Percentiles rank a stretch among this genome's conserved stretches.
These are phyloP conservation scores for Zychaea mexicana DNA, from an alignment of 371 early-diverging fungal genomes.

Conservation along the genomic window DNA sequence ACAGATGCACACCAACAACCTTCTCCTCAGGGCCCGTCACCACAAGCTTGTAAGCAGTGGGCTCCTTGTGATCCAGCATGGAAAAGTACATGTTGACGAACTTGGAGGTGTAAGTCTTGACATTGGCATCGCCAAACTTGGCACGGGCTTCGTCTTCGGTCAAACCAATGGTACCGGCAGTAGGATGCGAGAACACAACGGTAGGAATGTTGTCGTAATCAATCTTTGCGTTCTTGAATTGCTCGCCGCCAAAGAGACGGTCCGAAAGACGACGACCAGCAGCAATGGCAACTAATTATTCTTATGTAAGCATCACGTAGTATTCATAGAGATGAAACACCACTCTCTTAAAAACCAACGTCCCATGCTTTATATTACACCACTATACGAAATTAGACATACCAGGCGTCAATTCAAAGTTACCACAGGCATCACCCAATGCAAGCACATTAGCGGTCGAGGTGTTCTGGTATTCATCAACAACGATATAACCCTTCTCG, in stretches of 20 bases:
- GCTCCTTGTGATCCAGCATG: conserved; percentile 86
- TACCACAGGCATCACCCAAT: conserved; percentile 94
- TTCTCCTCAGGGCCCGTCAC: conserved; percentile 85
- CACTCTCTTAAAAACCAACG: not conserved
- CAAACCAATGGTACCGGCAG: conserved; percentile 87
- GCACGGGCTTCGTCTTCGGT: conserved; percentile 83
- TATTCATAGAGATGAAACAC: too few relatives aligned
- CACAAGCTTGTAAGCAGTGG: conserved; percentile 90
- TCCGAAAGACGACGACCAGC: conserved; percentile 92
- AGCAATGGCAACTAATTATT: conserved; percentile 81
- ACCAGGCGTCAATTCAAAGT: conserved; percentile 92
- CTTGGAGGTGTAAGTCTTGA: conserved; percentile 82
- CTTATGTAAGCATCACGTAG: not conserved
- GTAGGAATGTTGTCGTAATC: conserved; percentile 93
- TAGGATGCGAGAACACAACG: conserved; percentile 96
- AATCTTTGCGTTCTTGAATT: conserved; percentile 71
- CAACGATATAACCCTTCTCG: conserved; percentile 72
- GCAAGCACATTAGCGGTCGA: conserved; percentile 75
- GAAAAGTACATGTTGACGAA: conserved; percentile 94
- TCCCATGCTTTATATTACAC: not conserved
- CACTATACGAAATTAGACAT: conserved; percentile 15
- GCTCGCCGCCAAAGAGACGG: conserved; percentile 84
- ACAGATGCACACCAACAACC: conserved; percentile 95
- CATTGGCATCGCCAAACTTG: conserved; percentile 74
- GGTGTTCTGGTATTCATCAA: conserved; percentile 92